Evolutionary conservation across 768 basidiomycete genomes (phyloP), one percentile per base, ranked within the genome.

Genomic region (Lactarius evosmus): DNA sequence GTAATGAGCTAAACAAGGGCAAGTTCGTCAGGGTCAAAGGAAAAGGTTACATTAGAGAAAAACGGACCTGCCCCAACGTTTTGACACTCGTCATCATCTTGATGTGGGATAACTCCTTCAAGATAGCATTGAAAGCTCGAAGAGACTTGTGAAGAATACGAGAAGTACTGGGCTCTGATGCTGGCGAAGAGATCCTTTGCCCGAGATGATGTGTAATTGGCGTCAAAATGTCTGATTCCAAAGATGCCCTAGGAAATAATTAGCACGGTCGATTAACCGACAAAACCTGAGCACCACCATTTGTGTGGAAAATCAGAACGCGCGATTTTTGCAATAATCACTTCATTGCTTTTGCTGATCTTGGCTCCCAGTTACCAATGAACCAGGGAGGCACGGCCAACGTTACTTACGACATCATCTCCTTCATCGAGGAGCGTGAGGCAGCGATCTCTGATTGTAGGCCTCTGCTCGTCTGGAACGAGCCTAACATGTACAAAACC

Each of bases 281-380:
- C 22, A 19, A 49, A 49, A 40, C 8, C 7, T 46, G 38, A 25
- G 57, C 78, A 63, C 22, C 71, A 89, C 93, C 93, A 95, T 41
- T 79, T 79, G 34, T 70, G 74, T 9, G 91, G 90, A 72, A 83
- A 93, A 70, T 96, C 94, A 25, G 81, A 72, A 34, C 94, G 83
- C 7, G 91, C 88, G 57, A 95, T 83, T 72, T 87, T 95, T 14
- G 85, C 79, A 9, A 92, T 80, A 29, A 91, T 85, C 33, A 89
- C 70, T 66, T 89, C 82, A 65, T 94, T 91, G 70, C 85, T 91
- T 61, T 88, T 81, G 19, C 89, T 84, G 63, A 95, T 88, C 93
- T 93, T 72, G 61, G 30, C 27, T 40, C 52, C 22, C 67, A 52
- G 58, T 52, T 22, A 52, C 59, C 56, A 58, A 49, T 27, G 55